Evolutionary conservation across 768 basidiomycete genomes (phyloP).

Genomic region (Pleurotus pulmonarius): DNA sequence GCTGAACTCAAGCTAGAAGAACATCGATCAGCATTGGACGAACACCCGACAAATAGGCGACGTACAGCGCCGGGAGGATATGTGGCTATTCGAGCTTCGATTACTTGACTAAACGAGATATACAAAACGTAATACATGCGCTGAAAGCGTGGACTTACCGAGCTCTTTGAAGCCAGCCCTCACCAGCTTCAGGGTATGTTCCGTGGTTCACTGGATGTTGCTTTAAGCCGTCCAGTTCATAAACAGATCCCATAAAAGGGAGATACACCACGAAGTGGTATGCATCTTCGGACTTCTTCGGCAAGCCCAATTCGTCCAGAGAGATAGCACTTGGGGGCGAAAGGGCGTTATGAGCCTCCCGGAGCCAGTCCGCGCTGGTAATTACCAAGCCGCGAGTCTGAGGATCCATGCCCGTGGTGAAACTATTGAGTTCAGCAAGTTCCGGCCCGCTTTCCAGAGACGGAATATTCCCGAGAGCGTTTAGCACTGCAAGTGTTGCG

Average conservation of each 20-base stretch:
- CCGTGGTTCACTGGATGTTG: constrained; percentile 78
- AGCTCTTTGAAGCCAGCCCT: constrained; percentile 83
- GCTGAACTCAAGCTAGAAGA: constrained; percentile 80
- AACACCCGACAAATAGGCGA: constrained; percentile 12
- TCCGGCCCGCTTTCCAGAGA: constrained; percentile 60
- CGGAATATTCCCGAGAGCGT: constrained; percentile 82
- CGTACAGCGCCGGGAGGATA: constrained; percentile 87
- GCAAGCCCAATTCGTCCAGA: constrained; percentile 75
- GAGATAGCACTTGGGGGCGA: constrained; percentile 89
- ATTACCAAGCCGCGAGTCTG: constrained; percentile 79
- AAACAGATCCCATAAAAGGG: constrained; percentile 77
- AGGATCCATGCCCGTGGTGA: constrained; percentile 84
- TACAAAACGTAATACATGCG: constrained; percentile 15
- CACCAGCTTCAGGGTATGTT: constrained; percentile 57
- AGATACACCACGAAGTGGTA: constrained; percentile 97
- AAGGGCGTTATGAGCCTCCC: constrained; percentile 88
- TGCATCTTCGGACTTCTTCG: constrained; percentile 71
- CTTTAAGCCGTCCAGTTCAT: constrained; percentile 93
- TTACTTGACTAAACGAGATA: constrained; percentile 56
- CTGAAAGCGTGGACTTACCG: constrained; percentile 40
- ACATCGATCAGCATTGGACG: constrained; percentile 10
- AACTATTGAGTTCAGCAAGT: constrained; percentile 68
- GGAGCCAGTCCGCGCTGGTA: constrained; percentile 76
- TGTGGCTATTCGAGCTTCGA: constrained; percentile 84
- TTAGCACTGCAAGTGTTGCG: constrained; percentile 91